These are phyloP conservation scores for Penium margaritaceum DNA, from an alignment of 139 green algal genomes.

Conservation along the genomic window DNA sequence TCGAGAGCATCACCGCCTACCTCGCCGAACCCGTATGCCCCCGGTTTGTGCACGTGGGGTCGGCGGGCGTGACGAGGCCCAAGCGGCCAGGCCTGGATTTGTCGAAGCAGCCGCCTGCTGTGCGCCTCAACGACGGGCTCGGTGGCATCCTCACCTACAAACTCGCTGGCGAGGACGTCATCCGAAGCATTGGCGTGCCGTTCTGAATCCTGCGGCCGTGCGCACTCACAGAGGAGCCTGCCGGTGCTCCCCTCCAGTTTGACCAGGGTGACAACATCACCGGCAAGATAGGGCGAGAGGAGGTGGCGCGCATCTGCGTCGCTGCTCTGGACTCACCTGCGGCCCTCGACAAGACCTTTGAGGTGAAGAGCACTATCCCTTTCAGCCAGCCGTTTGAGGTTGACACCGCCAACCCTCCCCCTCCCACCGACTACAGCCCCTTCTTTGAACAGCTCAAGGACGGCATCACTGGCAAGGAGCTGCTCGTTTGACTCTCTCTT, in stretches of 20 bases:
- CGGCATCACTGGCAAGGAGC: conserved; percentile 29
- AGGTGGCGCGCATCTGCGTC: conserved; percentile 76
- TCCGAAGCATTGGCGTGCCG: conserved; percentile 66
- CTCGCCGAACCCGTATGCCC: no score
- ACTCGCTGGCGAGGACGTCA: conserved; percentile 68
- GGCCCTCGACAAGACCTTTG: conserved; percentile 68
- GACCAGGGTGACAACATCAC: conserved; percentile 73
- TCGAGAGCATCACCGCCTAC: conserved; percentile 41
- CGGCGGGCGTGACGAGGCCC: conserved; percentile 70
- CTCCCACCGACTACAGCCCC: conserved; percentile 2
- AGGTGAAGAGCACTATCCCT: conserved; percentile 58
- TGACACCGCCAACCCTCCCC: conserved; percentile 21
- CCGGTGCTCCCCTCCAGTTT: conserved; percentile 62
- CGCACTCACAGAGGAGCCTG: conserved; percentile 62
- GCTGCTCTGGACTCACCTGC: conserved; percentile 55
- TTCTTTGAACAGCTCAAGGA: conserved; percentile 4
- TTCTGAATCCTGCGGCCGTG: conserved; percentile 68
- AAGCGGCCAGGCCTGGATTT: conserved; percentile 67
- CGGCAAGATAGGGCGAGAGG: conserved; percentile 72
- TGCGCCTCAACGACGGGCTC: conserved; percentile 79
- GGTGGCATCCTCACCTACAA: conserved; percentile 87
- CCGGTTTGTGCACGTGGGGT: conserved; percentile 62
- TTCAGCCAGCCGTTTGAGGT: conserved; percentile 33
- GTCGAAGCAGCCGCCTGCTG: conserved; percentile 70
- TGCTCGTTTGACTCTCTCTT: no score